Percentiles rank a stretch among this genome's conserved stretches.
Evolutionary conservation across 371 early-diverging fungal genomes (phyloP).

Genomic region (Coemansia sp.): DNA sequence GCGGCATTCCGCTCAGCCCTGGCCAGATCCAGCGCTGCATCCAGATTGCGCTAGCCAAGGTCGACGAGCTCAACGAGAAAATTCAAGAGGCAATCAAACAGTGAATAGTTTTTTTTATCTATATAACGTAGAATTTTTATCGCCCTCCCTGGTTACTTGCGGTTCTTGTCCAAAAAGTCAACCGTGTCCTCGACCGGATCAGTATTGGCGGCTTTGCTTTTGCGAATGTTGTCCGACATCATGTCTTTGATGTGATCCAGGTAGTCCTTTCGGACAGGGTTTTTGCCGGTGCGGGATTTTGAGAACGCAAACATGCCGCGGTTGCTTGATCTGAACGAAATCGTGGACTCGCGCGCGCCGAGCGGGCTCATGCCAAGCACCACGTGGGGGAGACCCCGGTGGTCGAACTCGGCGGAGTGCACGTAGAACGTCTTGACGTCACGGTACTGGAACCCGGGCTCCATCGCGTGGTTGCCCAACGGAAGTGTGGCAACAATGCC

Average conservation of each 20-base stretch:
- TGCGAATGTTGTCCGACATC: neutral
- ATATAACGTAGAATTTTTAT: too few species aligned
- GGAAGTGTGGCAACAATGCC: constrained; percentile 69
- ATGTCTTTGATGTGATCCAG: constrained; percentile 8
- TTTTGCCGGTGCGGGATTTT: neutral
- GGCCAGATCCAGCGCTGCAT: constrained; percentile 43
- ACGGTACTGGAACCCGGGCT: constrained; percentile 47
- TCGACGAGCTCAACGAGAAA: constrained; percentile 45
- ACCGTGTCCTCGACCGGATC: too few species aligned
- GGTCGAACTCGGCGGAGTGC: constrained; percentile 59
- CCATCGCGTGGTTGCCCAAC: constrained; percentile 36
- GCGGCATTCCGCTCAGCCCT: constrained; percentile 72
- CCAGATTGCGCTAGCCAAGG: constrained; percentile 43
- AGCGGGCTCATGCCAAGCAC: constrained; percentile 44
- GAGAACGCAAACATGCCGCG: constrained; percentile 12
- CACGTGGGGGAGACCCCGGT: constrained; percentile 64
- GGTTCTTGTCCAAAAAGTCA: too few species aligned
- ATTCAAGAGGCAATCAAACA: constrained; percentile 38
- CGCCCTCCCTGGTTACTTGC: too few species aligned
- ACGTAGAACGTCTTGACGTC: constrained; percentile 67
- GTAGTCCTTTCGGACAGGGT: neutral
- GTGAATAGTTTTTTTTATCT: too few species aligned
- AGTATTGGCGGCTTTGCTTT: too few species aligned
- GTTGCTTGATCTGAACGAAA: constrained; percentile 1
- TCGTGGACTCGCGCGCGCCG: constrained; percentile 18